Percentiles rank a stretch among this genome's conserved stretches.
phyloP scores from a whole-genome alignment of 2,329 filamentous ascomycete genomes.

The Neophaeococcomyces mojaviensis region DNA sequence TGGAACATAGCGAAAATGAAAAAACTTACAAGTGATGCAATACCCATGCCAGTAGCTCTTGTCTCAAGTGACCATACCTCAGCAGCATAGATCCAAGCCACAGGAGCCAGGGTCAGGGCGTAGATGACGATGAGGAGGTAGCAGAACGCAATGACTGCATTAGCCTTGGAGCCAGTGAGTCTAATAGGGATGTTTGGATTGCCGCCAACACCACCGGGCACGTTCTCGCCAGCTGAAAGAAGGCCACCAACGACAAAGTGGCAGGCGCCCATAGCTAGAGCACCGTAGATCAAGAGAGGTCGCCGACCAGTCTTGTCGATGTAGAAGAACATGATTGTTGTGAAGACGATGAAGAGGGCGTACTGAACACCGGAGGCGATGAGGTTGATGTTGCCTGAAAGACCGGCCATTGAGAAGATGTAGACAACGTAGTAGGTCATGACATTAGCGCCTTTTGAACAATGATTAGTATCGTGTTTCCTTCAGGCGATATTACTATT shows the following conservation, averaged over 20 bases:
- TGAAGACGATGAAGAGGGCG: constrained; percentile 28
- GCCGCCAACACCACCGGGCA: constrained; percentile 39
- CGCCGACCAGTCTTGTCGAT: constrained; percentile 43
- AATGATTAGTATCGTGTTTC: too few relatives aligned
- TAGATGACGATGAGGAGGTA: constrained; percentile 60
- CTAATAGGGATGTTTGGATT: constrained; percentile 48
- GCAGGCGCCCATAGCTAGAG: constrained; percentile 38
- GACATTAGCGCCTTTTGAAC: constrained; percentile 36
- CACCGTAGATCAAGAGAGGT: constrained; percentile 39
- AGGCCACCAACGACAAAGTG: constrained; percentile 43
- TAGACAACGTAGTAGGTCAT: constrained; percentile 30
- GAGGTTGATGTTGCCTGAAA: constrained; percentile 30
- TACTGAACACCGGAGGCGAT: constrained; percentile 27
- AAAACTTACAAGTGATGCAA: too few relatives aligned
- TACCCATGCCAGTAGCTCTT: too few relatives aligned
- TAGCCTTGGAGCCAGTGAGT: constrained; percentile 47
- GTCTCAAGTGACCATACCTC: constrained; percentile 59
- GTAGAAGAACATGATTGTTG: constrained; percentile 34
- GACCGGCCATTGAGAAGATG: constrained; percentile 32
- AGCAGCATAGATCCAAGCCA: constrained; percentile 59
- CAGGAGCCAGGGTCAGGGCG: constrained; percentile 50
- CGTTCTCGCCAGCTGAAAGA: constrained; percentile 34
- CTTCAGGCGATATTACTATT: too few relatives aligned
- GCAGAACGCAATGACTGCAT: constrained; percentile 58
- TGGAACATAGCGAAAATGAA: too few relatives aligned